Evolutionary conservation across 2,329 filamentous ascomycete genomes (phyloP), one percentile per base, ranked within the genome.

Genomic region (Colletotrichum sp.): DNA sequence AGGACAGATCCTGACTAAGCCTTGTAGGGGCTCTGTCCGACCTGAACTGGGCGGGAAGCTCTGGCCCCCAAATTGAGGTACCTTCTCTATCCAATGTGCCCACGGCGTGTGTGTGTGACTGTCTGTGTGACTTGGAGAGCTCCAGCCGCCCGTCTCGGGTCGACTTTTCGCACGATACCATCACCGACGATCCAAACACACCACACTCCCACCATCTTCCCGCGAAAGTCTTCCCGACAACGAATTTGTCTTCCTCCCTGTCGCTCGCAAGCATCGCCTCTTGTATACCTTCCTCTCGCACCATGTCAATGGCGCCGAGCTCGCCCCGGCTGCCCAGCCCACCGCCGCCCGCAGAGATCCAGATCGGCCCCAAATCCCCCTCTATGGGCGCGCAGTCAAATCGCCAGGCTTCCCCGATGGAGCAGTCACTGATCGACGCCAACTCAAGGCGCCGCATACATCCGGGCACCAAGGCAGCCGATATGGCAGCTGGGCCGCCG

Each of bases 251-350:
- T 28, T 59, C 26, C 62, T 34, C 30, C n/a, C 36, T 59, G 10
- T 59, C 28, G 36, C 22, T 52, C 16, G 18, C 12, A 13, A 26
- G n/a, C 52, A 9, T 28, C 8, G 15, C 30, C 30, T 57, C 22
- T 18, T 18, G 13, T 32, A 39, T 34, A 32, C 13, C 28, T 10
- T 10, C 8, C 32, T 13, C 72, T 30, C 32, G 78, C 77, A 85
- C 79, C 78, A 92, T 92, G 90, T 88, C 90, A 79, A 84, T 92
- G 78, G 86, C 91, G 80, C 93, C 95, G 78, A 96, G 92, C 85
- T 98, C 96, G 64, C 96, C 97, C 78, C 94, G 97, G 83, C 92
- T 99, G 68, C 97, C 97, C 75, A 98, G 96, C 85, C 97, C 97
- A 76, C 97, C 97, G 75, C 97, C 97, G 39, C 93, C 98, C 74